Conservation (phyloP, 352 stramenopile species). For the Globisporangium perplexum region DNA sequence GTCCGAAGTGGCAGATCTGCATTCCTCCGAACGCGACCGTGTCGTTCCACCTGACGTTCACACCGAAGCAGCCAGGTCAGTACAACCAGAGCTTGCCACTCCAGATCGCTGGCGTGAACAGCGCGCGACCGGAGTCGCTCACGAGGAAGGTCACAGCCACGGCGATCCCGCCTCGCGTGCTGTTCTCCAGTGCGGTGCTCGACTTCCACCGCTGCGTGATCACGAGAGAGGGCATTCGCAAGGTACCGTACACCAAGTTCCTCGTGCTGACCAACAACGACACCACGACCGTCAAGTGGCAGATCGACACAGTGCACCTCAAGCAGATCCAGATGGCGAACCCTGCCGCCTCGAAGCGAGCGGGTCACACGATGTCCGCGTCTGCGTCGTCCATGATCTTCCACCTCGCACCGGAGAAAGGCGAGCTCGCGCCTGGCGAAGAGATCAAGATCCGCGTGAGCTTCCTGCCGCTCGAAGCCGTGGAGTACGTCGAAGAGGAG, state of each 20-base stretch:
- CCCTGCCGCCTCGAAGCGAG: constrained; percentile 19
- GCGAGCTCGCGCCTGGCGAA: constrained; percentile 76
- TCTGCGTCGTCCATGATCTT: constrained; percentile 51
- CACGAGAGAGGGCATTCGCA: constrained; percentile 71
- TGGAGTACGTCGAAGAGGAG: constrained; percentile 75
- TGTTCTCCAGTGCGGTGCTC: constrained; percentile 64
- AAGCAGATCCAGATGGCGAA: constrained; percentile 15
- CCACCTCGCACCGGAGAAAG: constrained; percentile 70
- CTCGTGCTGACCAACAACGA: constrained; percentile 78
- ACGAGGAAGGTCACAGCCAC: constrained; percentile 41
- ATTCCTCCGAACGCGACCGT: constrained; percentile 66
- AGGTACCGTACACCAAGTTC: constrained; percentile 84
- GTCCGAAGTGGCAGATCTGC: constrained; percentile 64
- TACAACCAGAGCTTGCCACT: constrained; percentile 73
- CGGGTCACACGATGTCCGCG: constrained; percentile 23
- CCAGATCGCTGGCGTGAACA: constrained; percentile 53
- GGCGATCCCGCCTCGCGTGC: constrained; percentile 52
- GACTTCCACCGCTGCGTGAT: constrained; percentile 88
- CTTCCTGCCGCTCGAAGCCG: constrained; percentile 76
- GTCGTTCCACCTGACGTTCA: constrained; percentile 73
- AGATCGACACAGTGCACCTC: constrained; percentile 61
- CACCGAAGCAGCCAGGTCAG: constrained; percentile 25
- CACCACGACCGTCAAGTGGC: constrained; percentile 54
- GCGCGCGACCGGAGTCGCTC: constrained; percentile 20
- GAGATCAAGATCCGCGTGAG: constrained; percentile 76